phyloP scores from a whole-genome alignment of 495 filamentous ascomycete species.

The Daldinia vernicosa region DNA sequence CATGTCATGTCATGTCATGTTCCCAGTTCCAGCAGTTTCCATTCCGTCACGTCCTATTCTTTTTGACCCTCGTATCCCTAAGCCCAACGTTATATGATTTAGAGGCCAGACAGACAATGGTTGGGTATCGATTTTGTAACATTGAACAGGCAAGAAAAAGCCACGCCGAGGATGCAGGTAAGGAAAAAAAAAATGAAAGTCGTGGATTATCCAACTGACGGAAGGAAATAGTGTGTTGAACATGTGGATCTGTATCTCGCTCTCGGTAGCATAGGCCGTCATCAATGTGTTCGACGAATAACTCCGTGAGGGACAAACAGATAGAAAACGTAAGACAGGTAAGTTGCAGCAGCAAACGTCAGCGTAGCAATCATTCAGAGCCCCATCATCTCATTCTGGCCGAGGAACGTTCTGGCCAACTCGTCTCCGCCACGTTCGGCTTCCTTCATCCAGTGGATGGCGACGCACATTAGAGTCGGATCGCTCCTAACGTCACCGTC shows the following conservation, averaged over 20 bases:
- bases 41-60: slow-evolving; percentile 33
- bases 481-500: slow-evolving; percentile 72
- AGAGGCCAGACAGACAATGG: slow-evolving; percentile 21
- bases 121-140: slow-evolving; percentile 40
- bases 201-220: slow-evolving; percentile 29
- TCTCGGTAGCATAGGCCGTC: slow-evolving; percentile 27
- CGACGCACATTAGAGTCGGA: slow-evolving; percentile 92
- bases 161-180: slow-evolving; percentile 13
- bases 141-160: slow-evolving; percentile 30
- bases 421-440: slow-evolving; percentile 87
- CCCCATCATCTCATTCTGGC: slow-evolving; percentile 64
- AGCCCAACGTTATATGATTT: slow-evolving; percentile 23
- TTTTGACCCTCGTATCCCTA: slow-evolving; percentile 36
- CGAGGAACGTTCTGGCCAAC: slow-evolving; percentile 84
- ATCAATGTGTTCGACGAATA: slow-evolving; percentile 15
- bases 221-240: slow-evolving; percentile 34
- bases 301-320: slow-evolving; percentile 33
- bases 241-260: slow-evolving; percentile 31
- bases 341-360: slow-evolving; percentile 31
- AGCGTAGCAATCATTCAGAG: slow-evolving; percentile 37
- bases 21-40: slow-evolving; percentile 30
- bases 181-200: slow-evolving; percentile 23
- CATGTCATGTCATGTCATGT: slow-evolving; percentile 16
- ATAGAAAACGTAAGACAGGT: slow-evolving; percentile 37
- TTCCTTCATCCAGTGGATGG: slow-evolving; percentile 98